These are phyloP conservation scores for Gyrodon lividus DNA, from an alignment of 768 basidiomycete genomes.

Conservation along the genomic window DNA sequence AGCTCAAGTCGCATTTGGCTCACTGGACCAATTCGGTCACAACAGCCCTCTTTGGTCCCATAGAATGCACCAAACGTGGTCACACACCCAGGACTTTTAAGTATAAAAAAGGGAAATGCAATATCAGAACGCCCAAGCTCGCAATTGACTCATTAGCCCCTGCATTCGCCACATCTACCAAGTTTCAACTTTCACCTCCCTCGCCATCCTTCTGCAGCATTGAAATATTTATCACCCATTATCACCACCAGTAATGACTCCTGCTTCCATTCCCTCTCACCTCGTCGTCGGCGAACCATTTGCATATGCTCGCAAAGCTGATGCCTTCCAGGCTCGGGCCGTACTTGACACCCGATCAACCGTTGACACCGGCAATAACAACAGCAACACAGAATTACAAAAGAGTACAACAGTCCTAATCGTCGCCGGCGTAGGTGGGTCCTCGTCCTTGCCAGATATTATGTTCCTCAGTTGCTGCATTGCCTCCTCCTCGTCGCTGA, in stretches of 20 bases:
- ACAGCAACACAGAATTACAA: slow-evolving; percentile 6
- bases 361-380: not conserved
- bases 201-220: slow-evolving; percentile 10
- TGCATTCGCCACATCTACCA: not conserved
- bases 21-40: no score
- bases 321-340: slow-evolving; percentile 6
- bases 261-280: slow-evolving; percentile 4
- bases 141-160: no score
- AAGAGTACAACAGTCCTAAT: slow-evolving; percentile 22
- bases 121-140: no score
- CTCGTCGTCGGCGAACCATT: not conserved
- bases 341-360: slow-evolving; percentile 11
- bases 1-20: no score
- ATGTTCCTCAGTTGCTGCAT: not conserved
- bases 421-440: slow-evolving; percentile 26
- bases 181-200: slow-evolving; percentile 4
- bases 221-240: slow-evolving; percentile 11
- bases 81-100: no score
- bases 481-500: not conserved
- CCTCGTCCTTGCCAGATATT: not conserved
- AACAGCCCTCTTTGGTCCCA: no score
- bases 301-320: not conserved
- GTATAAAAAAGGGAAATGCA: no score
- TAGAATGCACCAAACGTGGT: no score
- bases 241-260: slow-evolving; percentile 7